Evolutionary conservation across 1,284 basidiomycete species (phyloP), one percentile per base, ranked within the genome.

Genomic region (Ceratobasidium sp.): DNA sequence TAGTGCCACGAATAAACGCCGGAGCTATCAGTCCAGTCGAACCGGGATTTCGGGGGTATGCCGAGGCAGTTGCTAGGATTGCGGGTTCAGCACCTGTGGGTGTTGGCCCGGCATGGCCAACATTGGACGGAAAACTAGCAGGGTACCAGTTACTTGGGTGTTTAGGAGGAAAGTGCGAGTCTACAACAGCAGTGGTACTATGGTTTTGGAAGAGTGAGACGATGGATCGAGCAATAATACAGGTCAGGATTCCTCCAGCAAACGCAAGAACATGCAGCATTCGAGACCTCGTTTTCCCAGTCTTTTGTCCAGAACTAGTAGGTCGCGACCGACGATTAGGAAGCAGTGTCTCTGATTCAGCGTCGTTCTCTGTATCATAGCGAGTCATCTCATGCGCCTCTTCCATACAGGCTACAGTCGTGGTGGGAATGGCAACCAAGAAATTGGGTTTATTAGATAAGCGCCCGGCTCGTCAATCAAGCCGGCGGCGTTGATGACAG

Each of bases 31-130:
- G 85, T 55, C 90, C 85, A 0, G 89, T 84, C 16, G 89, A 87
- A 12, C 87, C 89, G 0, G 88, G 88, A 75, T 93, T 90, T 14
- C 90, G 79, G 9, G 93, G 92, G 74, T 92, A 90, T 6, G 85
- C 82, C 5, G 93, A 91, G 0, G 92, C 93, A 0, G 93, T 95
- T 3, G 84, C 86, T 21, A 95, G 85, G 26, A 95, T 82, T 1
- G 85, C 92, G 1, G 94, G 84, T 80, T 96, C 94, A 12, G 87
- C 89, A 12, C 94, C 94, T 0, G 94, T 96, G 0, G 92, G 92
- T 0, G 93, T 96, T 10, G 85, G 87, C 9, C 94, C 94, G 14
- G 90, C 85, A 78, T 93, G 91, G 52, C 94, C 94, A 12, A 96
- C 87, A 74, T 89, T 80, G 32, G 89, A 85, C 2, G 92, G 92